Conservation (phyloP, 495 filamentous ascomycete species). For the Choiromyces venosus region DNA sequence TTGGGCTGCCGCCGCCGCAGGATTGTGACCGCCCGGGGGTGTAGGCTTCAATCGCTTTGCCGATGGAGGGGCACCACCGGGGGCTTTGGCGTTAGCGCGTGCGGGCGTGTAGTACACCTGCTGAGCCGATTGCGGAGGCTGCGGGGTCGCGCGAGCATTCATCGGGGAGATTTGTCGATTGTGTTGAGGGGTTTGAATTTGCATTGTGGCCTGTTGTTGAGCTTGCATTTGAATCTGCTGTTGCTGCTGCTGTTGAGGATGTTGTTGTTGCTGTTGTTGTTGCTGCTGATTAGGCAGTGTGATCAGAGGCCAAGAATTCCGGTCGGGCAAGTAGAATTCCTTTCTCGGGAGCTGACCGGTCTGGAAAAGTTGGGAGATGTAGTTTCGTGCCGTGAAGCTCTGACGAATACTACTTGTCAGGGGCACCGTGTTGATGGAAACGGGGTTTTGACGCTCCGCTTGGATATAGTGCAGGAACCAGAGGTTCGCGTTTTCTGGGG, state of each 20-base stretch:
- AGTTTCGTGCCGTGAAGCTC: constrained; percentile 29
- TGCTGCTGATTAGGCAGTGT: constrained; percentile 54
- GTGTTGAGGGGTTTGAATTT: constrained; percentile 28
- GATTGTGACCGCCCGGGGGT: constrained; percentile 12
- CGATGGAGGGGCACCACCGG: constrained; percentile 26
- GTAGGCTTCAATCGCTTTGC: constrained; percentile 35
- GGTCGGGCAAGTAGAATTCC: constrained; percentile 88
- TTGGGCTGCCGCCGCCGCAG: constrained; percentile 17
- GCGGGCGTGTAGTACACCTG: constrained; percentile 34
- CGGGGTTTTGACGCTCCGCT: constrained; percentile 63
- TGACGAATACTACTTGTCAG: constrained; percentile 24
- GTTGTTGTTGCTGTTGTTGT: constrained; percentile 27
- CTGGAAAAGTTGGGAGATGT: constrained; percentile 35
- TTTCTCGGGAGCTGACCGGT: constrained; percentile 74
- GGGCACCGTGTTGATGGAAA: constrained; percentile 48
- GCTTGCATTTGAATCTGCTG: constrained; percentile 37
- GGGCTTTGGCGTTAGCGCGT: constrained; percentile 11
- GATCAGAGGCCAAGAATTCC: constrained; percentile 81
- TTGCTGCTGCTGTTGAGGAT: constrained; percentile 23
- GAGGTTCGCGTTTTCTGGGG: constrained; percentile 68
- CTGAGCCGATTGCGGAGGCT: constrained; percentile 17
- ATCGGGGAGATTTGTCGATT: constrained; percentile 33
- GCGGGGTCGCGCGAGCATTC: constrained; percentile 29
- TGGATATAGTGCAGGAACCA: constrained; percentile 93
- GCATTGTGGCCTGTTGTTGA: constrained; percentile 20